Evolutionary conservation across 2,329 filamentous ascomycete species (phyloP).

Genomic region (Fusarium chuoi): DNA sequence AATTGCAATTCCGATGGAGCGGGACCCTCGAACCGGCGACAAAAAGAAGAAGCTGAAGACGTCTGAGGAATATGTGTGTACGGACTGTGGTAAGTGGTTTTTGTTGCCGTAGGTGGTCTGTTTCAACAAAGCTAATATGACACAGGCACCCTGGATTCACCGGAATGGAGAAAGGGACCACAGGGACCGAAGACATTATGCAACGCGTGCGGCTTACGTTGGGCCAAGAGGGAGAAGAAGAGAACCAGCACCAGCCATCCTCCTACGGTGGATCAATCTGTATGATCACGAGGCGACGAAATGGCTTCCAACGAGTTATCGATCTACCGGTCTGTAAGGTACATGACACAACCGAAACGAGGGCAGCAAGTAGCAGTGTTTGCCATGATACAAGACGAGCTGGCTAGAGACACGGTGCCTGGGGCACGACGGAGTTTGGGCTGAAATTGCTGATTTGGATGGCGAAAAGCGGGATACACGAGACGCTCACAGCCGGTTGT

Average conservation of each 20-base stretch:
- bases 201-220: constrained; percentile 87
- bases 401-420: constrained; percentile 15
- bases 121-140: constrained; percentile 20
- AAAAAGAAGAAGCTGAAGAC: constrained; percentile 91
- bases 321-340: constrained; percentile 2
- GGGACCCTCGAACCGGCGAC: constrained; percentile 75
- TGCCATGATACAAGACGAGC: background rate
- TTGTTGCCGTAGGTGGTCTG: background rate
- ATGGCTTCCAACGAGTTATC: background rate
- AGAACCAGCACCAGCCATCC: constrained; percentile 41
- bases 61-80: constrained; percentile 91
- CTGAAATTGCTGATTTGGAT: constrained; percentile 24
- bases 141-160: constrained; percentile 83
- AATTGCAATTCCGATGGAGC: constrained; percentile 83
- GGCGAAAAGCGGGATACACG: constrained; percentile 40
- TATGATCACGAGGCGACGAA: constrained; percentile 11
- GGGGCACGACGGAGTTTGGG: constrained; percentile 30
- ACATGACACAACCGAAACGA: background rate
- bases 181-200: constrained; percentile 93
- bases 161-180: constrained; percentile 95
- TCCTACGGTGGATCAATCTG: constrained; percentile 40
- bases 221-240: constrained; percentile 87
- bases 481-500: constrained; percentile 34
- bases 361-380: background rate
- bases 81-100: constrained; percentile 78